Base-by-base conservation (phyloP, 352 stramenopile genomes). In the Globisporangium mamillatum region DNA sequence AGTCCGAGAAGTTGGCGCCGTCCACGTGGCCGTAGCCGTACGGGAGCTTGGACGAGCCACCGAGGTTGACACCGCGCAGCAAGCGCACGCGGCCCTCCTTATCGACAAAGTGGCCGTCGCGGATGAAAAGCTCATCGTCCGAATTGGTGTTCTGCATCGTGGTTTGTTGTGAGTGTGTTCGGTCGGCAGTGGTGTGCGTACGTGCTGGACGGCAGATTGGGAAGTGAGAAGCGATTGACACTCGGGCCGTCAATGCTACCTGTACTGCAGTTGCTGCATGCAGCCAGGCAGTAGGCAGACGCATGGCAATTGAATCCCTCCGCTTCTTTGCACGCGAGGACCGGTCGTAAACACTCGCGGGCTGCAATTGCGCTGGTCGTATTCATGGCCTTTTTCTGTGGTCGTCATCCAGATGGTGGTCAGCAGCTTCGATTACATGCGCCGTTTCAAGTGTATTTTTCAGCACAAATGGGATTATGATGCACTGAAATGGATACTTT, bases 1-100 rank as follows among this genome's bases (percentile, higher is more conserved):
- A 91, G 25, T 38, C 59, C 22, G 44, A 69, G 54, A 61, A 61
- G 56, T 61, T 32, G 74, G 52, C 44, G 53, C 44, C 24, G 53
- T 92, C 72, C 4, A 73, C 81, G 67, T 92, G 86, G 22, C 68
- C 67, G 67, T 91, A 87, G 25, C 77, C 77, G 27, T 60, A 60
- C 3, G 92, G 92, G 20, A 97, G 77, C 76, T 98, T 98, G 53
- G 89, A 96, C 0, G 89, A 89, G 25, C 92, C 92, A 63, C 86
- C 86, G 20, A 98, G 67, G 72, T 98, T 98, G 3, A 98, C 88
- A 56, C 92, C 91, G 48, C 89, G 87, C 34, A 97, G 71, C 8
- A 97, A 66, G 4, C 81, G 68, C 24, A 92, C 84, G 50, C 91
- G 84, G 34, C 79, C 85, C 12, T 95, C 75, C 9, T 74, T 68